Evolutionary conservation across 352 stramenopile genomes (phyloP), one percentile per base, ranked within the genome.

Genomic region (Blastocystis hominis): DNA sequence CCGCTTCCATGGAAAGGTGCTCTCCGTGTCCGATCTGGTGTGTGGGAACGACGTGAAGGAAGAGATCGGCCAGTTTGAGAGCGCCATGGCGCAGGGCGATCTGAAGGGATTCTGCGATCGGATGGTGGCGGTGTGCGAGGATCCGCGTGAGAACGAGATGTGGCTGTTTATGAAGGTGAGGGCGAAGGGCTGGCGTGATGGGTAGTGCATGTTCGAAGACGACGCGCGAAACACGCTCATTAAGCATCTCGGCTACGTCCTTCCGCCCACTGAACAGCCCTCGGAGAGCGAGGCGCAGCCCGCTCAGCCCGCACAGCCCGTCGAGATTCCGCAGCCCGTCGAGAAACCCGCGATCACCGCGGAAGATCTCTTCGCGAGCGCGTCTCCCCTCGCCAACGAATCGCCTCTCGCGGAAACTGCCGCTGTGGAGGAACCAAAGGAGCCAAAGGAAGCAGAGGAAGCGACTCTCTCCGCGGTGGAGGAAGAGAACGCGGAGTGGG

Each of bases 111-210:
- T 97, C 89, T 98, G 95, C 90, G 91, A 96, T 75, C 89, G 91
- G 54, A 97, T 97, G 89, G 92, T 94, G 62, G 90, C 89, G 20
- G 89, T 88, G 1, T 93, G 93, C 0, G 72, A 87, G 40, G 92
- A 89, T 7, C 89, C 92, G 30, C 89, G 93, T 38, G 93, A 95
- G 87, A 90, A 91, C 38, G 94, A 92, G 64, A 90, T 94, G 38
- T 96, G 93, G 93, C 94, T 90, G 78, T 95, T 96, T 78, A 96
- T 96, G 93, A 95, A 96, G 90, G 94, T 96, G 70, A 86, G 42
- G 7, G 34, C 34, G 63, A 10, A 24, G 42, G 34, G 63, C 0
- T 10, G n/a, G 63, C 10, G 13, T 75, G 13, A 42, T 6, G 24
- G 10, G 34, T 40, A 75, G 63, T 75, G 70, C 40, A 80, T 96